These are phyloP conservation scores for Colletotrichum gloeosporioides DNA, from an alignment of 2,329 filamentous ascomycete species.

Conservation along the genomic window DNA sequence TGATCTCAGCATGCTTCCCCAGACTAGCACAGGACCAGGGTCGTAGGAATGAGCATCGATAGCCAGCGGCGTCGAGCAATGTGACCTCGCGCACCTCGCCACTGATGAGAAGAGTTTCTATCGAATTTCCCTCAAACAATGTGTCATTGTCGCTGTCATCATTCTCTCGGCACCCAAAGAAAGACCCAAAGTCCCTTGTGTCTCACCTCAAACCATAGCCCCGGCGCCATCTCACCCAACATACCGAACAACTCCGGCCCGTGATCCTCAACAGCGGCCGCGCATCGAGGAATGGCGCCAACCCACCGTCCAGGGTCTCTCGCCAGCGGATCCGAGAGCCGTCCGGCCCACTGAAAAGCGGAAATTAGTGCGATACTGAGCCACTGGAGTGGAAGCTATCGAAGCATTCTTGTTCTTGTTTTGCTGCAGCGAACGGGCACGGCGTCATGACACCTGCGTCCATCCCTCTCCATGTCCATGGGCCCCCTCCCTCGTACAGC, in stretches of 20 bases:
- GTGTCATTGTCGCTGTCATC: background rate
- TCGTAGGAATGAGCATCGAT: background rate
- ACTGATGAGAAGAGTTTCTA: background rate
- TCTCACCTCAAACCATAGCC: background rate
- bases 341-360: constrained; percentile 10
- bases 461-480: background rate
- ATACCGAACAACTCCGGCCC: background rate
- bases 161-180: background rate
- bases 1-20: constrained; percentile 6
- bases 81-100: background rate
- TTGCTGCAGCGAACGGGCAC: background rate
- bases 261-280: background rate
- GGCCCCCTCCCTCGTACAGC: background rate
- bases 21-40: background rate
- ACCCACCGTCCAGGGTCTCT: background rate
- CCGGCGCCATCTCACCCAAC: background rate
- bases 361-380: constrained; percentile 2
- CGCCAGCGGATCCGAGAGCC: background rate
- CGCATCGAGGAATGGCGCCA: background rate
- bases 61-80: background rate
- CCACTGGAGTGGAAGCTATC: constrained; percentile 8
- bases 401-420: background rate
- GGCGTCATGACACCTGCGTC: background rate
- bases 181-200: background rate
- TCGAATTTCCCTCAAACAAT: background rate